A percentile compares a stretch with the other conserved stretches of the same genome.
phyloP scores from a whole-genome alignment of 768 basidiomycete species.

The Lactarius vividus region DNA sequence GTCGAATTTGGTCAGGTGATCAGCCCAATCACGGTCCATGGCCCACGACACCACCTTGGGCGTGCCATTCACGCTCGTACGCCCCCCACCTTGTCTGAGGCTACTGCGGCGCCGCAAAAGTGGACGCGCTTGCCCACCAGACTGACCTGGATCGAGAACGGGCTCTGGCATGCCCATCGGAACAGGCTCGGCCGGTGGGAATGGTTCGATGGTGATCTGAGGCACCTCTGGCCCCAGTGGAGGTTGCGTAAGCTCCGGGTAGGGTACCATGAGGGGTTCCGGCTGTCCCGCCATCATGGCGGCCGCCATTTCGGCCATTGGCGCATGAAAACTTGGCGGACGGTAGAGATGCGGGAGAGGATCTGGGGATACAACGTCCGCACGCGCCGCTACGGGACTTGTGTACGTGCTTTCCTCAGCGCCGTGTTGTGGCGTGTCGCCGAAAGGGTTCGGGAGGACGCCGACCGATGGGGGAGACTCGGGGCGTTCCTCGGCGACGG shows the following conservation, averaged over 20 bases:
- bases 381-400: constrained; percentile 14
- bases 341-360: constrained; percentile 49
- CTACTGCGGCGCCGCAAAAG: constrained; percentile 57
- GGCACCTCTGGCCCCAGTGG: constrained; percentile 1
- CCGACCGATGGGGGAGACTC: not conserved
- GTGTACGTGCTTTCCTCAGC: constrained; percentile 24
- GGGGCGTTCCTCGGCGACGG: constrained; percentile 23
- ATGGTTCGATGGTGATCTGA: constrained; percentile 6
- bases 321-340: constrained; percentile 30
- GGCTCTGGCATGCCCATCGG: not conserved
- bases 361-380: constrained; percentile 40
- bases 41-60: constrained; percentile 75
- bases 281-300: constrained; percentile 21
- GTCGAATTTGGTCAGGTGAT: constrained; percentile 51
- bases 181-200: not conserved
- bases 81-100: constrained; percentile 46
- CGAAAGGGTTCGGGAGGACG: constrained; percentile 21
- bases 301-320: constrained; percentile 24
- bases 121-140: constrained; percentile 29
- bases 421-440: constrained; percentile 30
- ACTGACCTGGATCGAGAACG: constrained; percentile 27
- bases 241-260: not conserved
- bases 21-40: constrained; percentile 59
- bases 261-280: constrained; percentile 7
- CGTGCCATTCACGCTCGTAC: constrained; percentile 48